A percentile compares a stretch with the other conserved stretches of the same genome.
Conservation (phyloP, 202 grass and related monocot genomes). For the Tripidium arundinaceum region DNA sequence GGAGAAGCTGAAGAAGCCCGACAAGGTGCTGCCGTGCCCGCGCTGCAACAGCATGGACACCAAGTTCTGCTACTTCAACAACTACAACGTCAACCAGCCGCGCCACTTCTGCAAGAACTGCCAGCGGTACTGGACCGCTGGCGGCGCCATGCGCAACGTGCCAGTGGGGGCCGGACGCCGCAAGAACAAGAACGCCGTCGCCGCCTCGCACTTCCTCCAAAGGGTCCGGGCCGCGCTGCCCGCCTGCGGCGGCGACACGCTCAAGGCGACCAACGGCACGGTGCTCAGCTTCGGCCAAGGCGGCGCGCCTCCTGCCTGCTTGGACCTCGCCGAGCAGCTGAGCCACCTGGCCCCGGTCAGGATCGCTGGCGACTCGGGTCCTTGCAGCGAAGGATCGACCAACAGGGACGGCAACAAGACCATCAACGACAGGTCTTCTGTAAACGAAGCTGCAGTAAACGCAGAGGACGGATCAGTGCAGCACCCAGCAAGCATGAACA, state of each 20-base stretch:
- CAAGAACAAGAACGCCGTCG: constrained; percentile 61
- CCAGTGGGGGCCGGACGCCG: constrained; percentile 59
- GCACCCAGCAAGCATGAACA: constrained; percentile 24
- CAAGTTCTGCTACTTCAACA: constrained; percentile 96
- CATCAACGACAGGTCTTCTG: no score
- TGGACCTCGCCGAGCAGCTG: constrained; percentile 16
- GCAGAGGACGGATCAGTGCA: not conserved
- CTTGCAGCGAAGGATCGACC: constrained; percentile 41
- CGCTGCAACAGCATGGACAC: constrained; percentile 67
- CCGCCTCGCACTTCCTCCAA: constrained; percentile 40
- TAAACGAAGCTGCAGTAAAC: not conserved
- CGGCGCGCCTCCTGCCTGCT: not conserved
- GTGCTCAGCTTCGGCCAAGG: constrained; percentile 43
- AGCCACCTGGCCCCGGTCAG: not conserved
- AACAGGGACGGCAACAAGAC: constrained; percentile 13
- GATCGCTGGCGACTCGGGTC: not conserved
- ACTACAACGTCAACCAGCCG: constrained; percentile 89
- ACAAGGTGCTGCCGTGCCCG: constrained; percentile 57
- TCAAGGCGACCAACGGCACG: constrained; percentile 21
- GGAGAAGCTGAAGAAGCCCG: no score
- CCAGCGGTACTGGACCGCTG: constrained; percentile 77
- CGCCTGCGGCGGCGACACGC: constrained; percentile 22
- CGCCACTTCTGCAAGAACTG: constrained; percentile 83
- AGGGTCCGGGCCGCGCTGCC: constrained; percentile 21
- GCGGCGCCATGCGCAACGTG: constrained; percentile 66